Evolutionary conservation across 805 yeast species (phyloP), one percentile per base, ranked within the genome.

Genomic region (Starmera dryadoides): DNA sequence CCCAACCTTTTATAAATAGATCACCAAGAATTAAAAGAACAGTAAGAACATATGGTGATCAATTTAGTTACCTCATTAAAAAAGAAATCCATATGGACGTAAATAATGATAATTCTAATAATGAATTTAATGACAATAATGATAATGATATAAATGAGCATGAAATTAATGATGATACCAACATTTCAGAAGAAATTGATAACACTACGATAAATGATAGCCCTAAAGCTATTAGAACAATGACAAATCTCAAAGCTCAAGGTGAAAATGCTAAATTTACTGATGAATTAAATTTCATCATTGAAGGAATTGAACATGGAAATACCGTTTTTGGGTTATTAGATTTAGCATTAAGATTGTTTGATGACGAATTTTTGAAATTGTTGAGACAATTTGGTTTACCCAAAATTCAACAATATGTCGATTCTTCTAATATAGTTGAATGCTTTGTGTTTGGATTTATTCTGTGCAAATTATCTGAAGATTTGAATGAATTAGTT

Each of bases 251-350:
- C 17, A 51, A 58, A 31, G 55, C 57, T 2, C 54, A 58, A 40
- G 75, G 75, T 3, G 53, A 55, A 19, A 50, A 52, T 14, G 42
- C 60, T 2, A 59, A 61, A 38, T 58, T 47, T 34, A 49, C 49
- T 33, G 67, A 65, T 37, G 69, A 66, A 25, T 42, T 60, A 26
- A 63, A 54, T n/a, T 64, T 63, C 38, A 37, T 65, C 6, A 28
- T 56, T 2, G 57, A 51, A 11, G 55, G 51, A 1, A 39, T 49
- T 11, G 37, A 53, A 1, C 34, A 50, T 2, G 39, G 40, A 6
- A 48, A 44, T 4, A 41, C 56, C 19, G 35, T 46, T 3, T 33
- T 43, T 4, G 31, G 42, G 0, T 15, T 62, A 1, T 28, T 62
- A 6, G 67, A 64, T 9, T 37, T 59, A 7, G 50, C 53, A 3